Percentiles rank a stretch among this genome's conserved stretches.
These are phyloP conservation scores for Diophrys appendiculata DNA, from an alignment of 73 alveolate genomes.

Conservation along the genomic window DNA sequence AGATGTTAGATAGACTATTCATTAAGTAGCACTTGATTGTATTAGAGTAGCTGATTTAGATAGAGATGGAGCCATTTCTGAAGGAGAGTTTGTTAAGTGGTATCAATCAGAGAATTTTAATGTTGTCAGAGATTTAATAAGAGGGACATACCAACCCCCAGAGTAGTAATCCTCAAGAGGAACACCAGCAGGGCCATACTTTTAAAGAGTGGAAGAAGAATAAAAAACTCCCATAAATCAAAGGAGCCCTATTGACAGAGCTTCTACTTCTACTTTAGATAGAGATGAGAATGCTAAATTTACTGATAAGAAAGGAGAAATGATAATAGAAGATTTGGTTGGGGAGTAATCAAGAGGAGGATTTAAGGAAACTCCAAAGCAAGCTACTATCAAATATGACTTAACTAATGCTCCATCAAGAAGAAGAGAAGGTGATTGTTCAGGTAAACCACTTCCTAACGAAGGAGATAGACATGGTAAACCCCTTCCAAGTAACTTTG, in stretches of 20 bases:
- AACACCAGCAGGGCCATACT: too few species aligned
- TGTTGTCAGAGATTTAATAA: conserved; percentile 6
- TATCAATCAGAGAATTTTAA: neutral
- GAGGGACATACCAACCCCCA: neutral
- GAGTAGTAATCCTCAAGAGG: too few species aligned
- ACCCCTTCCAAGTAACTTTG: neutral
- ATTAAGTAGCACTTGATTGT: conserved; percentile 12
- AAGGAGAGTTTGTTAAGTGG: conserved; percentile 6
- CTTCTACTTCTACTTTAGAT: neutral
- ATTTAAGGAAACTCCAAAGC: too few species aligned
- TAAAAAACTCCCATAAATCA: too few species aligned
- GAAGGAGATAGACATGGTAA: neutral
- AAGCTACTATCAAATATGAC: neutral
- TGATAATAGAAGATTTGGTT: too few species aligned
- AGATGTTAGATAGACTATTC: neutral
- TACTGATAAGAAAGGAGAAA: too few species aligned
- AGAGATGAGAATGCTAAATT: too few species aligned
- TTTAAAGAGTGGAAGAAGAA: too few species aligned
- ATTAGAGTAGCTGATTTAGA: conserved; percentile 5
- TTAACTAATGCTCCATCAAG: neutral
- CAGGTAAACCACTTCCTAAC: neutral
- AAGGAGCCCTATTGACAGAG: too few species aligned
- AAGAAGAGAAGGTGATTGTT: neutral
- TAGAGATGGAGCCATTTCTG: neutral
- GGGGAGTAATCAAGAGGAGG: too few species aligned